These are phyloP conservation scores for Ophiostoma fasciatum DNA, from an alignment of 2,329 filamentous ascomycete genomes.

Conservation along the genomic window DNA sequence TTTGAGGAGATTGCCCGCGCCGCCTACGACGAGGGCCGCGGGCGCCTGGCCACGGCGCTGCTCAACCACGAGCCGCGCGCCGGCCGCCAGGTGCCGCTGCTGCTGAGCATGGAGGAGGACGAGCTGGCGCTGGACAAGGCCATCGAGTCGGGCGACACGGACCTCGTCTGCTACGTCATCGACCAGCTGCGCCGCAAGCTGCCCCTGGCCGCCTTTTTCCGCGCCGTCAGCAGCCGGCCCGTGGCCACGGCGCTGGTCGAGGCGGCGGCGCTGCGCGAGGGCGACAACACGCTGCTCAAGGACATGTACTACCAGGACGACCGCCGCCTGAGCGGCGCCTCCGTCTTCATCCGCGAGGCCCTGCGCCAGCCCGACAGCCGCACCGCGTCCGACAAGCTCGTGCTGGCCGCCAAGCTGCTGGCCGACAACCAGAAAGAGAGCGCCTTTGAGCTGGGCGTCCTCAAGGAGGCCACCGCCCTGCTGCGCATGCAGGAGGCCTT, in stretches of 20 bases:
- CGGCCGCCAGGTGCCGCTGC: constrained; percentile 86
- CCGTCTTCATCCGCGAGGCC: constrained; percentile 75
- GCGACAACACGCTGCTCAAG: constrained; percentile 71
- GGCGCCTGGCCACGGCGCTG: constrained; percentile 76
- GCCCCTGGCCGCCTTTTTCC: constrained; percentile 82
- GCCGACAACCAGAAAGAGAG: constrained; percentile 65
- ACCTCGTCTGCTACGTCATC: constrained; percentile 81
- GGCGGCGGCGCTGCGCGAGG: constrained; percentile 53
- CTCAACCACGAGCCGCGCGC: constrained; percentile 88
- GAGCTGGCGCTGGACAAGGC: constrained; percentile 92
- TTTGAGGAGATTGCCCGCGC: constrained; percentile 89
- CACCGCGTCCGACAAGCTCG: constrained; percentile 69
- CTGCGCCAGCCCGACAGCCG: constrained; percentile 55
- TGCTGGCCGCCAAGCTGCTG: constrained; percentile 70
- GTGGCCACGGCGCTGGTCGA: constrained; percentile 83
- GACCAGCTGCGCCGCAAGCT: constrained; percentile 80
- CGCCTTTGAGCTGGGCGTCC: constrained; percentile 53
- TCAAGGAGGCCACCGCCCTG: constrained; percentile 69
- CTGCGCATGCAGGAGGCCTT: constrained; percentile 76
- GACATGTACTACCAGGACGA: constrained; percentile 98
- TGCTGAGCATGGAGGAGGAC: constrained; percentile 91
- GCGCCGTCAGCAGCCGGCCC: constrained; percentile 72
- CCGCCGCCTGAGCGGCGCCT: constrained; percentile 71
- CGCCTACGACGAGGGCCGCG: constrained; percentile 85
- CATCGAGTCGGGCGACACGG: constrained; percentile 87